Evolutionary conservation across 1,284 basidiomycete species (phyloP).

Genomic region (Coniferiporia weirii): DNA sequence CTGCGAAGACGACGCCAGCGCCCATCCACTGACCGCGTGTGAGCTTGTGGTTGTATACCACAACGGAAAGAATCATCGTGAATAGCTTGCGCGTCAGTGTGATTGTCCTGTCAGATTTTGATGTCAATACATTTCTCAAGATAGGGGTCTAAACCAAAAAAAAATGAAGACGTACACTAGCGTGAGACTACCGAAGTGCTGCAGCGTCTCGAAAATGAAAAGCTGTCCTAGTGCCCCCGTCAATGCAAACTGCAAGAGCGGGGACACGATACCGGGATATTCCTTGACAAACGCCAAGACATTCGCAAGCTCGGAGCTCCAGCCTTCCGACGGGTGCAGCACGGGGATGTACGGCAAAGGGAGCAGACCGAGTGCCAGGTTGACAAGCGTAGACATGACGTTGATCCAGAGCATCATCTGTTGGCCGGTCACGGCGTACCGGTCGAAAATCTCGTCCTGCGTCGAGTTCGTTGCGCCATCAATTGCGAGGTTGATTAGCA

Average conservation of each 20-base stretch:
- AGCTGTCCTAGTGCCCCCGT: constrained; percentile 93
- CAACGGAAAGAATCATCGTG: constrained; percentile 94
- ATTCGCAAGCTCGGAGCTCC: constrained; percentile 60
- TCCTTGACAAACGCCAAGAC: constrained; percentile 73
- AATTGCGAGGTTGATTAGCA: constrained; percentile 82
- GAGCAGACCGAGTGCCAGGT: constrained; percentile 59
- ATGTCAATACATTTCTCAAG: not conserved
- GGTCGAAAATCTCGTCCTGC: constrained; percentile 93
- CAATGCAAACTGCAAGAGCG: constrained; percentile 81
- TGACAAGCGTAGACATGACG: constrained; percentile 70
- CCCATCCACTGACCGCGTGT: constrained; percentile 88
- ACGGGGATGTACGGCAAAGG: constrained; percentile 74
- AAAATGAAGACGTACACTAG: constrained; percentile 61
- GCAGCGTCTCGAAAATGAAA: constrained; percentile 97
- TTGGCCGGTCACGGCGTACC: constrained; percentile 79
- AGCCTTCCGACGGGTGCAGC: constrained; percentile 55
- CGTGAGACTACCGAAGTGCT: constrained; percentile 93
- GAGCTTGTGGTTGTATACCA: constrained; percentile 88
- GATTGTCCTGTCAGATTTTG: constrained; percentile 59
- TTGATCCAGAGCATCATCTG: constrained; percentile 99
- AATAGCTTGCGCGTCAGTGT: constrained; percentile 98
- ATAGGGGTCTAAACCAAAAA: not conserved
- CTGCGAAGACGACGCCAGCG: constrained; percentile 85
- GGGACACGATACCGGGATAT: constrained; percentile 76
- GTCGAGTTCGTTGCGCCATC: constrained; percentile 97